Evolutionary conservation across 2,329 filamentous ascomycete species (phyloP).

Genomic region (Alternaria sp.): DNA sequence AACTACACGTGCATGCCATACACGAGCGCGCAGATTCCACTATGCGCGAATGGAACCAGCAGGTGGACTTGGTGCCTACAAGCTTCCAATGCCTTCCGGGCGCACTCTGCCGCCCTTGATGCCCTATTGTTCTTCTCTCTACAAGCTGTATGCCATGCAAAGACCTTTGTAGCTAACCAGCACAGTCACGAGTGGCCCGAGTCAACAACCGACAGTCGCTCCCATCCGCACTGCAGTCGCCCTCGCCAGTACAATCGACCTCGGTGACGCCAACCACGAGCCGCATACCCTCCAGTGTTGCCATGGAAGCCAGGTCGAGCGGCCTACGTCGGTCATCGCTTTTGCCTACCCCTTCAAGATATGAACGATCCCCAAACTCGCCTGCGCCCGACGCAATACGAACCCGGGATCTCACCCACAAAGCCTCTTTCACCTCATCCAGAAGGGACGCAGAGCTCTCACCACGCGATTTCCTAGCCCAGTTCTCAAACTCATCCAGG

Average conservation of each 20-base stretch:
- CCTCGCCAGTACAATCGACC: conserved; percentile 35
- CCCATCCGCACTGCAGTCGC: conserved; percentile 41
- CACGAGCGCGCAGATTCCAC: background rate
- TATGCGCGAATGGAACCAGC: background rate
- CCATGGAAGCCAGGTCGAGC: conserved; percentile 38
- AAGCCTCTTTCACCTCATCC: conserved; percentile 39
- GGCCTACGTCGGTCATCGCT: conserved; percentile 46
- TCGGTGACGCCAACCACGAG: conserved; percentile 40
- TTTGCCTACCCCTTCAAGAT: conserved; percentile 41
- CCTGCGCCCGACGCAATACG: conserved; percentile 36
- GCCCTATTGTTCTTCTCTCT: background rate
- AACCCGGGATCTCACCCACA: conserved; percentile 44
- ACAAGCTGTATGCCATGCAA: background rate
- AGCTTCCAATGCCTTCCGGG: background rate
- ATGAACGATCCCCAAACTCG: conserved; percentile 40
- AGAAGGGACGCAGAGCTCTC: conserved; percentile 43
- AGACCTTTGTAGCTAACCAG: conserved; percentile 14
- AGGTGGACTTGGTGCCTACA: background rate
- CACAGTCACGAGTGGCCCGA: conserved; percentile 50
- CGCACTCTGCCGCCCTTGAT: background rate
- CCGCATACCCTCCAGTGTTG: conserved; percentile 35
- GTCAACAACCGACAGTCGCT: conserved; percentile 48
- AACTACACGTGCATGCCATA: background rate
- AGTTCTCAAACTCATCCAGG: conserved; percentile 36
- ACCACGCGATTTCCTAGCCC: conserved; percentile 48